Conservation (phyloP, 768 basidiomycete genomes). For the Dendrothele bispora region DNA sequence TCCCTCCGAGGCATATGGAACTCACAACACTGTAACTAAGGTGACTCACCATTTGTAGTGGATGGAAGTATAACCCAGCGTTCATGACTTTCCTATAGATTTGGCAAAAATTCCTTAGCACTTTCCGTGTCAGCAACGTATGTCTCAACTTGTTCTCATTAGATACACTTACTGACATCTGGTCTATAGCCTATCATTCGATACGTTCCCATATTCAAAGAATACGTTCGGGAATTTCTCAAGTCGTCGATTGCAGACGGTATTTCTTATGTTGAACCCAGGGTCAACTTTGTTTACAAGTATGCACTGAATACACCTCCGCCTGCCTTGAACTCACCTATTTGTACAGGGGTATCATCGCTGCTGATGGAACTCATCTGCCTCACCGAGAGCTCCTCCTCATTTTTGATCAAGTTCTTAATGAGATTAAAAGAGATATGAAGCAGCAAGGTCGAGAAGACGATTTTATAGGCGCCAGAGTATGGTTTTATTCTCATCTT, state of each 20-base stretch:
- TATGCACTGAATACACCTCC: conserved; percentile 25
- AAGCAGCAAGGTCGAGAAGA: conserved; percentile 50
- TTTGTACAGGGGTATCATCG: conserved; percentile 39
- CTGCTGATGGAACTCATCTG: conserved; percentile 55
- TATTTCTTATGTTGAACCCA: conserved; percentile 67
- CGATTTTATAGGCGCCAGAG: conserved; percentile 68
- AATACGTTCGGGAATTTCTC: conserved; percentile 66
- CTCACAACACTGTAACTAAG: conserved; percentile 69
- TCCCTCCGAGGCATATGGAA: conserved; percentile 69
- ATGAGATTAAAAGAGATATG: conserved; percentile 54
- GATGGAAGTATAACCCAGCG: not conserved
- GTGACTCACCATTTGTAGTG: conserved; percentile 27
- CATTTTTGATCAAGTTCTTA: conserved; percentile 50
- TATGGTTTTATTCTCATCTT: conserved; percentile 21
- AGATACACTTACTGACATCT: not conserved
- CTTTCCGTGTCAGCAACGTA: conserved; percentile 44
- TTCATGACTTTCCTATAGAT: conserved; percentile 43
- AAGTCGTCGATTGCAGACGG: conserved; percentile 65
- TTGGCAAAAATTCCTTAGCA: conserved; percentile 70
- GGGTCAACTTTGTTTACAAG: conserved; percentile 65
- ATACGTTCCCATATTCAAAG: conserved; percentile 57
- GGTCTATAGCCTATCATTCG: conserved; percentile 38
- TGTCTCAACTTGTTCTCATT: not conserved
- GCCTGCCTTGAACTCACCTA: not conserved
- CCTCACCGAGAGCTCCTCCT: conserved; percentile 60